Evolutionary conservation across 1,284 basidiomycete genomes (phyloP), one percentile per base, ranked within the genome.

Genomic region (Marasmius tenuissimus): DNA sequence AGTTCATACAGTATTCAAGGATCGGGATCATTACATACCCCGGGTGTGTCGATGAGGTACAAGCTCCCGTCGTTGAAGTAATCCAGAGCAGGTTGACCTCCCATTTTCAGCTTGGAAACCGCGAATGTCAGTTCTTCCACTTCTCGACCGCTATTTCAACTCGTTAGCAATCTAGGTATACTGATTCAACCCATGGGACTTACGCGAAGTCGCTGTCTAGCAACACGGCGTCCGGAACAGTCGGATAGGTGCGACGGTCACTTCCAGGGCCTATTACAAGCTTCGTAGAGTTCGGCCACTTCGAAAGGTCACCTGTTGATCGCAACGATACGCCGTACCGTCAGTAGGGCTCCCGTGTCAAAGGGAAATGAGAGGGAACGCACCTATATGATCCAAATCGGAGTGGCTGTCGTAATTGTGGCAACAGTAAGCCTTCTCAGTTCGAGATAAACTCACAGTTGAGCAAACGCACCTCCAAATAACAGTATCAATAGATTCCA

Each of bases 301-400:
- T 65, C 3, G 66, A 63, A 64, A 69, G 65, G 48, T 71, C 69
- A 51, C 69, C 65, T 59, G 58, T 59, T 27, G 2, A 27, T 4
- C 27, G 27, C 27, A 27, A 2, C 27, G 27, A 27, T 4, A 27
- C 27, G 4, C 4, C 27, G 27, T 27, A 27, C 27, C 4, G 27
- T 27, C 27, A 27, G 27, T 27, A 27, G 27, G 27, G 27, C 27
- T 27, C 27, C 27, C 2, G 27, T 4, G 4, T 4, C 27, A 27
- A 27, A 27, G 27, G 27, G 27, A 27, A 4, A 27, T 27, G 27
- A 27, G 27, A 27, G 27, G 27, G 4, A 27, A 27, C 52, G 16
- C 20, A 64, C 63, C 63, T 22, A 58, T 68, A 47, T 71, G 70
- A 50, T 71, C 69, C 35, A 68, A 65, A 47, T 70, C 68, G 27